A percentile compares a stretch with the other conserved stretches of the same genome.
These are phyloP conservation scores for Botrytis paeoniae DNA, from an alignment of 2,329 filamentous ascomycete genomes.

Conservation along the genomic window DNA sequence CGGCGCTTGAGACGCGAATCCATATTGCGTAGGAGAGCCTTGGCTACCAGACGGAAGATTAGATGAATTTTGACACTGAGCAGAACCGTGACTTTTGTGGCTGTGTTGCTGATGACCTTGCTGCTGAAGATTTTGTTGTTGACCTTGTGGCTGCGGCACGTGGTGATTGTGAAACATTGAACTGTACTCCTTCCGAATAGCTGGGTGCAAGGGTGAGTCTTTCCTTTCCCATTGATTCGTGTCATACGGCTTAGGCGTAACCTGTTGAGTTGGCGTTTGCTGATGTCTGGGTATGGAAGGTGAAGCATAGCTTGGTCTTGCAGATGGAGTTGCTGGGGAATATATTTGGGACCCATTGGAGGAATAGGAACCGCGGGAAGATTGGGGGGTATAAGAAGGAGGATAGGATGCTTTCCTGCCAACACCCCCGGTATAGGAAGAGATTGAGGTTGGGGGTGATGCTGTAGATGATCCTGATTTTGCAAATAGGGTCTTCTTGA, in stretches of 20 bases:
- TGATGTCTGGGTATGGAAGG: slow-evolving; percentile 19
- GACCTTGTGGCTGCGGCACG: slow-evolving; percentile 16
- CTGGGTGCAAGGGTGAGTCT: slow-evolving; percentile 39
- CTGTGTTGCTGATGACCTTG: not conserved
- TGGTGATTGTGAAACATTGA: slow-evolving; percentile 28
- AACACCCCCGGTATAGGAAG: slow-evolving; percentile 17
- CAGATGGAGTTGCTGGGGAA: slow-evolving; percentile 14
- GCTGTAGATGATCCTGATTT: slow-evolving; percentile 23
- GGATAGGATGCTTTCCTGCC: not conserved
- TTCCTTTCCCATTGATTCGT: slow-evolving; percentile 31
- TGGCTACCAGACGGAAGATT: not conserved
- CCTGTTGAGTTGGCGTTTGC: slow-evolving; percentile 22
- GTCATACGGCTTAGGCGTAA: slow-evolving; percentile 15
- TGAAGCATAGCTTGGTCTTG: slow-evolving; percentile 1
- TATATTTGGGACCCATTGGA: slow-evolving; percentile 16
- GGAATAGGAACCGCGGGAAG: not conserved
- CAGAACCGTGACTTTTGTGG: not conserved
- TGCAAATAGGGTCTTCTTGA: slow-evolving; percentile 34
- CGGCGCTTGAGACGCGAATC: not conserved
- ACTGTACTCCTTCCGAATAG: slow-evolving; percentile 39
- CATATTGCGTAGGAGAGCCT: not conserved
- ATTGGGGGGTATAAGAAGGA: slow-evolving; percentile 2
- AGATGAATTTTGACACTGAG: slow-evolving; percentile 1
- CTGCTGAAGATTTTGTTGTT: slow-evolving; percentile 1
- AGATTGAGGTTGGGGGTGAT: slow-evolving; percentile 9